These are phyloP conservation scores for Termitomyces sp. DNA, from an alignment of 768 basidiomycete genomes.

Conservation along the genomic window DNA sequence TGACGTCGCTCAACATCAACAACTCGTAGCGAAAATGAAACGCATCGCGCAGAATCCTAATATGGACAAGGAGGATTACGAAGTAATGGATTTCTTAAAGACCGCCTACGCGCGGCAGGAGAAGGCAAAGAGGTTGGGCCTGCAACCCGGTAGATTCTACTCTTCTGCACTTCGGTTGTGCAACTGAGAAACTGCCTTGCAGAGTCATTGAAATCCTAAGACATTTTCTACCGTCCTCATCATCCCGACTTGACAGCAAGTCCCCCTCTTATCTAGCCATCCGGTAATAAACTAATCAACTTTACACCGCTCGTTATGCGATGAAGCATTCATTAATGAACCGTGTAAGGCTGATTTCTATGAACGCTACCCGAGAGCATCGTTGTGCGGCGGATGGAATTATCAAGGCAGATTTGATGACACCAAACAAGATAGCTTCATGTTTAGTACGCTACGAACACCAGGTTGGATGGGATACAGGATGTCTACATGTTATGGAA, in stretches of 20 bases:
- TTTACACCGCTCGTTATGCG: neutral
- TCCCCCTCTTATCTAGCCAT: neutral
- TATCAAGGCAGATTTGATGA: too few relatives aligned
- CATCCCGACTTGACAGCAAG: neutral
- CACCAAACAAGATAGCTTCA: neutral
- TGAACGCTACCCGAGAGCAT: neutral
- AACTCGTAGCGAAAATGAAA: slow-evolving; percentile 38
- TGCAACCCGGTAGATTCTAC: slow-evolving; percentile 15
- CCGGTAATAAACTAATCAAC: neutral
- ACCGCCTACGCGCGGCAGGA: slow-evolving; percentile 20
- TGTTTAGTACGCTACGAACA: neutral
- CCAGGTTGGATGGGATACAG: neutral
- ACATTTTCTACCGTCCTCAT: neutral
- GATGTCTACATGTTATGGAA: slow-evolving; percentile 17
- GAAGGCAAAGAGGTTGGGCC: slow-evolving; percentile 21
- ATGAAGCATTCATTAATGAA: neutral
- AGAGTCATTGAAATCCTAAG: slow-evolving; percentile 8
- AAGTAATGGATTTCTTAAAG: slow-evolving; percentile 26
- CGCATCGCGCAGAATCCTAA: slow-evolving; percentile 35
- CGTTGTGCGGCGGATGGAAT: too few relatives aligned
- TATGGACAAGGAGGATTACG: slow-evolving; percentile 22
- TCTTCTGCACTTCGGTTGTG: neutral
- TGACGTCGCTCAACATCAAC: slow-evolving; percentile 33
- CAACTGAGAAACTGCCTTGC: neutral
- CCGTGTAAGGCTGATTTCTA: neutral